phyloP scores from a whole-genome alignment of 1,284 basidiomycete genomes.

The Entoloma clypeatum region DNA sequence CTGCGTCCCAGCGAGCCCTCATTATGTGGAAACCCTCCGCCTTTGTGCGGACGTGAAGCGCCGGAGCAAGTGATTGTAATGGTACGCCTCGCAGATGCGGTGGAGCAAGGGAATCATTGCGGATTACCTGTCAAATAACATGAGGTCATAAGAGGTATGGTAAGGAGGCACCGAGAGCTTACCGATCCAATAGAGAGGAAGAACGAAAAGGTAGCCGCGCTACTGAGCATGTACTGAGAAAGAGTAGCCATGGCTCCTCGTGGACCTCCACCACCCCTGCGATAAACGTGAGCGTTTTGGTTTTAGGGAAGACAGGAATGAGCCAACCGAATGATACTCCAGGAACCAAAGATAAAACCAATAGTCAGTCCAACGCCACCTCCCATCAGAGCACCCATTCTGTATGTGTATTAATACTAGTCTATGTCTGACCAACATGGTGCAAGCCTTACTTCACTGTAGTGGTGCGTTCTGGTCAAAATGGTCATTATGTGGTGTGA shows the following conservation, averaged over 20 bases:
- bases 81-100: conserved; percentile 60
- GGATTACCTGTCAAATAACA: conserved; percentile 61
- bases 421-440: conserved; percentile 7
- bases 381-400: conserved; percentile 93
- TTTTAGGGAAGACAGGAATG: conserved; percentile 2
- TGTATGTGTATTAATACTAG: conserved; percentile 29
- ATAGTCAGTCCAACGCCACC: conserved; percentile 90
- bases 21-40: conserved; percentile 65
- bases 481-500: conserved; percentile 2
- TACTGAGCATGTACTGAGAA: conserved; percentile 92
- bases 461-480: conserved; percentile 14
- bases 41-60: conserved; percentile 51
- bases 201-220: conserved; percentile 82
- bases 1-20: conserved; percentile 67
- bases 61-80: conserved; percentile 48
- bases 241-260: conserved; percentile 83
- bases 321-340: conserved; percentile 80
- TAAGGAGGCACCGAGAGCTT: conserved; percentile 22
- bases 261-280: conserved; percentile 84
- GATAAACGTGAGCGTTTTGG: conserved; percentile 10
- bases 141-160: background rate
- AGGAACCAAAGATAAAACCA: conserved; percentile 93
- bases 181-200: conserved; percentile 85
- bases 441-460: conserved; percentile 49
- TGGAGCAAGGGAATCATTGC: conserved; percentile 58